Base-by-base conservation (phyloP, 1,284 basidiomycete species). In the Ustilago crameri region DNA sequence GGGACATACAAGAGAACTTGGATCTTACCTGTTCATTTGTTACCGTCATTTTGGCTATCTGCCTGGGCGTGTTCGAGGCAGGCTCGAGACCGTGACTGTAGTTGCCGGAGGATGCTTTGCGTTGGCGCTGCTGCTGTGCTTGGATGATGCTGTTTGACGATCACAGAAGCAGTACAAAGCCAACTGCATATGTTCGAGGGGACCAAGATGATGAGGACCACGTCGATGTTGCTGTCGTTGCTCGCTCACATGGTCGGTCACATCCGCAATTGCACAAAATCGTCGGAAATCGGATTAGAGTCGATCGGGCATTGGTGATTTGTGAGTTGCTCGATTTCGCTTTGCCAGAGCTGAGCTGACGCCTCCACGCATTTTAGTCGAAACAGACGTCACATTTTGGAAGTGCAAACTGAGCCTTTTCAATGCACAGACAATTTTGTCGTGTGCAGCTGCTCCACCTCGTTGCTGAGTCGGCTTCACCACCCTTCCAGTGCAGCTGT, bases 1-100 rank as follows among this genome's bases (percentile, higher is more conserved):
- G 23, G 14, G 23, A 24, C 17, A 9, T 14, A 14, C 12, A 18
- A 20, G 22, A 18, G 22, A 17, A 0, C 20, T 23, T 22, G 3
- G 15, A 17, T 20, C 65, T 58, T 48, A 68, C 65, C 61, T 64
- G 56, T 37, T 70, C 60, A 34, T 64, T 70, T 24, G 60, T 60
- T 5, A 70, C 52, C 14, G 51, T 35, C 60, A 64, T 72, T 38
- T 24, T 47, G 12, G 24, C 24, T 23, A 18, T 26, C 9, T 38
- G n/a, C 5, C 41, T 7, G 10, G 22, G 18, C 18, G 3, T 17
- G 14, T 5, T 42, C 12, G 20, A 23, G 17, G 20, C 9, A 23
- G 7, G 9, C 18, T 22, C 9, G 18, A 23, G 7, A 18, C 22
- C 10, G 20, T 9, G 18, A 9, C 3, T 2, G 41, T 40, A 23